Conservation (phyloP, 805 yeast species). For the Candida patagonica region DNA sequence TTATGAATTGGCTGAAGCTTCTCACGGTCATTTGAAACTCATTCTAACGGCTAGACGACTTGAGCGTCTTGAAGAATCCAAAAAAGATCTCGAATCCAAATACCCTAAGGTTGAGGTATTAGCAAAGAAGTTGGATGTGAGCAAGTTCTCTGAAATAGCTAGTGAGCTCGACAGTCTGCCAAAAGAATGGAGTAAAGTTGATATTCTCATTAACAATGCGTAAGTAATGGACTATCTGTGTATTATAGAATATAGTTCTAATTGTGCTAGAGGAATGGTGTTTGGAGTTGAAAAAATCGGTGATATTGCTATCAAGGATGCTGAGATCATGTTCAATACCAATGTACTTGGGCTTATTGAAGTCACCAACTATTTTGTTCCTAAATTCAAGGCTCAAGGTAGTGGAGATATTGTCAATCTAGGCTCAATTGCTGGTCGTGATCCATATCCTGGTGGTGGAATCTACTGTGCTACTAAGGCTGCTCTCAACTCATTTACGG, state of each 20-base stretch:
- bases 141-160: constrained; percentile 41
- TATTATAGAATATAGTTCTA: background rate
- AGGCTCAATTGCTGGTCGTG: constrained; percentile 66
- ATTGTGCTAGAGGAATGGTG: constrained; percentile 41
- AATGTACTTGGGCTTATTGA: constrained; percentile 82
- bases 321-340: constrained; percentile 70
- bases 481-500: constrained; percentile 48
- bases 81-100: constrained; percentile 36
- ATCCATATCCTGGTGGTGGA: constrained; percentile 63
- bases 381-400: constrained; percentile 61
- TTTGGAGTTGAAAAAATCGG: constrained; percentile 74
- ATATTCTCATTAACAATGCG: constrained; percentile 58
- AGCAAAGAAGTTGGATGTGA: constrained; percentile 47
- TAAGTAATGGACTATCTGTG: constrained; percentile 12
- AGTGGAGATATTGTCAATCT: constrained; percentile 50
- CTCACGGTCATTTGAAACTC: constrained; percentile 61
- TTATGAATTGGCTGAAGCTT: constrained; percentile 66
- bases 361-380: constrained; percentile 70
- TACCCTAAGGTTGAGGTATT: constrained; percentile 42
- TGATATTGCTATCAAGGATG: constrained; percentile 49
- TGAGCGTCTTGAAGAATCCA: constrained; percentile 45
- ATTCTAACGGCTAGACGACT: constrained; percentile 72
- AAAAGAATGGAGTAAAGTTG: constrained; percentile 44
- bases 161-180: constrained; percentile 48
- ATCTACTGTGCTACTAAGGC: constrained; percentile 65